phyloP scores from a whole-genome alignment of 208 protist species.

The Leptomonas pyrrhocoris region DNA sequence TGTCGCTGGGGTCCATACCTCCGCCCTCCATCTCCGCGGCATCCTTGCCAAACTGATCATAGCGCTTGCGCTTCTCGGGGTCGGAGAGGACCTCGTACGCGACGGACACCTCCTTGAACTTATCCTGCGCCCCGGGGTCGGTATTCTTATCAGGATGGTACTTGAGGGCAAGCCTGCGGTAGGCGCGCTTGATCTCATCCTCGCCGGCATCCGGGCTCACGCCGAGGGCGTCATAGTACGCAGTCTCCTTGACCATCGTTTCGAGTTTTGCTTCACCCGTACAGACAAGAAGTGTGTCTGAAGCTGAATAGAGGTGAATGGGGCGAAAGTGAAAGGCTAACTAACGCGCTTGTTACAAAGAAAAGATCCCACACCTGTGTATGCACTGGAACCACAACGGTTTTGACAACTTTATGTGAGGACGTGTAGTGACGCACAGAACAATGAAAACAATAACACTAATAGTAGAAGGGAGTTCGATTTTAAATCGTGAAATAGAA shows the following conservation, averaged over 20 bases:
- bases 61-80: slow-evolving; percentile 95
- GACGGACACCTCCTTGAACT: slow-evolving; percentile 95
- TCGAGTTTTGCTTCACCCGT: slow-evolving; percentile 7
- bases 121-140: slow-evolving; percentile 85
- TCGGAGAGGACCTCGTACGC: slow-evolving; percentile 98
- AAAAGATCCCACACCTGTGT: background rate
- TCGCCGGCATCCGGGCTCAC: slow-evolving; percentile 79
- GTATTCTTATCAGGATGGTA: slow-evolving; percentile 95
- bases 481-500: too few species aligned
- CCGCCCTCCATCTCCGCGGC: slow-evolving; percentile 93
- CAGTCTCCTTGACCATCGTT: slow-evolving; percentile 90
- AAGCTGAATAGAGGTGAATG: slow-evolving; percentile 4
- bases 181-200: slow-evolving; percentile 94
- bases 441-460: too few species aligned
- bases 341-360: background rate
- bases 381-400: too few species aligned
- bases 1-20: slow-evolving; percentile 87
- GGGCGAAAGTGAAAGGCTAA: background rate
- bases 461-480: too few species aligned
- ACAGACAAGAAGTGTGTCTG: slow-evolving; percentile 3
- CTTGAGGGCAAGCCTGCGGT: slow-evolving; percentile 93
- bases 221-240: slow-evolving; percentile 90
- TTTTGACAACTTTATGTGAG: too few species aligned
- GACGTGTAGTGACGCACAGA: too few species aligned
- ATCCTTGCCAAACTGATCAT: slow-evolving; percentile 98